Evolutionary conservation across 257 asterid species (phyloP).

Genomic region (Solanum appendiculatum): DNA sequence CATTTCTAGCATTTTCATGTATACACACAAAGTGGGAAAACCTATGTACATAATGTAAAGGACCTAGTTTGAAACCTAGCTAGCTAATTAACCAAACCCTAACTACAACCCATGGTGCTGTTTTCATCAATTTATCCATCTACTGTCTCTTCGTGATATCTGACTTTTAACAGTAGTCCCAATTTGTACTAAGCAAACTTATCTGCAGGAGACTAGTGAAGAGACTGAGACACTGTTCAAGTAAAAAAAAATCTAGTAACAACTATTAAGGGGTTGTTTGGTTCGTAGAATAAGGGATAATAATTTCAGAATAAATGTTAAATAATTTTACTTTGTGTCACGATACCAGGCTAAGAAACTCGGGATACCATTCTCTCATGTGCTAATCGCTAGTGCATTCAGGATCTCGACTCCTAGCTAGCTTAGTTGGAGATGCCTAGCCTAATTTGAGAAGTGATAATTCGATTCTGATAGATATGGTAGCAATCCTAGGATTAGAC

Average conservation of each 20-base stretch:
- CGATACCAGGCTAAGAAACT: neutral
- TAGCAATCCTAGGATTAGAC: neutral
- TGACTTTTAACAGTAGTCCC: slow-evolving; percentile 8
- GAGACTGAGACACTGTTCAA: slow-evolving; percentile 1
- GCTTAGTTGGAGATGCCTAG: neutral
- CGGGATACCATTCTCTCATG: neutral
- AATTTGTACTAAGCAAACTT: slow-evolving; percentile 1
- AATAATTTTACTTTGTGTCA: neutral
- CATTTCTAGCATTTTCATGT: neutral
- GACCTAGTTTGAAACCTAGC: neutral
- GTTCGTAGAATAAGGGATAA: neutral
- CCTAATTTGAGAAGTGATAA: neutral
- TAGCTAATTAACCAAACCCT: neutral
- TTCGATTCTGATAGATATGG: neutral
- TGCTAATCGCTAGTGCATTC: neutral
- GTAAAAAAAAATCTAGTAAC: neutral
- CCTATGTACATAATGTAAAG: neutral
- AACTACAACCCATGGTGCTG: neutral
- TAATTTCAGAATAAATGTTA: neutral
- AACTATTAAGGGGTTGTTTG: neutral
- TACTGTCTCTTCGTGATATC: slow-evolving; percentile 13
- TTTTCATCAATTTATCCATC: neutral
- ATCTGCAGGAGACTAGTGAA: neutral
- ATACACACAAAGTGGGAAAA: neutral
- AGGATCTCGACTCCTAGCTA: neutral